phyloP scores from a whole-genome alignment of 371 early-diverging fungal genomes.

The Vairimorpha ceranae region DNA sequence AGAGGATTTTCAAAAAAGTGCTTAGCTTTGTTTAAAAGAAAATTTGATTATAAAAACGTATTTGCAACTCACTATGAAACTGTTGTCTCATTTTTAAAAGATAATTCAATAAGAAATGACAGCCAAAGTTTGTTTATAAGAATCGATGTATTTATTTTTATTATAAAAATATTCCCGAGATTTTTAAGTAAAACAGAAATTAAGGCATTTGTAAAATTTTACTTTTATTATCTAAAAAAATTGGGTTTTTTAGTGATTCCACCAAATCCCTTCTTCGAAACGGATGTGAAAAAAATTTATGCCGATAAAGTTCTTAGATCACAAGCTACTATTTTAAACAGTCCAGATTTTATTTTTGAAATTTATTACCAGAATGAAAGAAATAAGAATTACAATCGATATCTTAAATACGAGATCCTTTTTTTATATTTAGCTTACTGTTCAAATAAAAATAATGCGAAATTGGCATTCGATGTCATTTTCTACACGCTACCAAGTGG shows the following conservation, averaged over 20 bases:
- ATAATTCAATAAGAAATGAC: not conserved
- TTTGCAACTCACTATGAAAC: not conserved
- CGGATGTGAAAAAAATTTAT: not conserved
- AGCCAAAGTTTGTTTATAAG: not conserved
- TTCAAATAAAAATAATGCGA: not conserved
- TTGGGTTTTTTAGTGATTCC: not conserved
- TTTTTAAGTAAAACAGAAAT: not conserved
- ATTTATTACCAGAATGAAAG: not conserved
- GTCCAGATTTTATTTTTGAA: not conserved
- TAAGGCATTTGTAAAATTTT: not conserved
- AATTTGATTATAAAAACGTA: not conserved
- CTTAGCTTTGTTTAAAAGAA: not conserved
- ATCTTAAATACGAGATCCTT: not conserved
- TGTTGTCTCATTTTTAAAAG: not conserved
- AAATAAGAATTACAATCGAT: not conserved
- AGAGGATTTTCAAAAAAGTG: not conserved
- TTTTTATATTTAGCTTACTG: constrained; percentile 4
- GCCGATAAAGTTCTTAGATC: not conserved
- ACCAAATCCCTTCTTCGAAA: not conserved
- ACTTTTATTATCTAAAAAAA: not conserved
- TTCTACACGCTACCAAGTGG: not conserved
- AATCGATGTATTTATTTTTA: not conserved
- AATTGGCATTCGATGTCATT: not conserved
- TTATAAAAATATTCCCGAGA: not conserved
- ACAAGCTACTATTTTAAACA: not conserved